A percentile compares a stretch with the other conserved stretches of the same genome.
These are phyloP conservation scores for Silene conica DNA, from an alignment of 148 eudicot species.

Conservation along the genomic window DNA sequence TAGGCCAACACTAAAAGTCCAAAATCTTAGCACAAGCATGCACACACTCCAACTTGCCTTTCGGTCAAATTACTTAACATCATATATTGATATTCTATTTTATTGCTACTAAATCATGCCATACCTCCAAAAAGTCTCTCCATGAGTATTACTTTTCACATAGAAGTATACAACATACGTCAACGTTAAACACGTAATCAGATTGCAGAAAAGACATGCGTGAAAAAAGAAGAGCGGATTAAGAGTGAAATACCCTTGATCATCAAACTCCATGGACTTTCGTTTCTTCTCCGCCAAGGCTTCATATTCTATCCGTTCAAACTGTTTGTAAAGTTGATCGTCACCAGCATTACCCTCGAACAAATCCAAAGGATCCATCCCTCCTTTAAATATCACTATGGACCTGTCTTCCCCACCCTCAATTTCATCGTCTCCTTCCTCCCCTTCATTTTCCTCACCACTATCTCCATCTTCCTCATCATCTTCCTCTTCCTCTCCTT, in stretches of 20 bases:
- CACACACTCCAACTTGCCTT: not conserved
- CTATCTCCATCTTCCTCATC: conserved; percentile 33
- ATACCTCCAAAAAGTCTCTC: not conserved
- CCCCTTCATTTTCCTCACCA: conserved; percentile 44
- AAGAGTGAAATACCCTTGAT: conserved; percentile 30
- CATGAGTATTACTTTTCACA: not conserved
- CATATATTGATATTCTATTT: too few species aligned
- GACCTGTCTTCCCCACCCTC: conserved; percentile 35
- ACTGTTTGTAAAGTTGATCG: conserved; percentile 51
- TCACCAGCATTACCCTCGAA: conserved; percentile 39
- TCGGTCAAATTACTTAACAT: not conserved
- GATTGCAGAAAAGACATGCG: not conserved
- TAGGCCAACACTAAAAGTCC: too few species aligned
- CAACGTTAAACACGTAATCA: conserved; percentile 4
- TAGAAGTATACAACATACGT: not conserved
- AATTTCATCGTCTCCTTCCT: conserved; percentile 31
- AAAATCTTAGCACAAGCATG: not conserved
- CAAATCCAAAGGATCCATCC: conserved; percentile 57
- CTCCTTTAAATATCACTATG: conserved; percentile 41
- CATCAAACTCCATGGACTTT: conserved; percentile 25
- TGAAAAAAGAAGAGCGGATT: not conserved
- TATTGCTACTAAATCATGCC: not conserved
- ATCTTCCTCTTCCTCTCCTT: conserved; percentile 21
- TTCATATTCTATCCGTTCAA: conserved; percentile 57
- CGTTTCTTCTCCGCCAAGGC: conserved; percentile 65